These are phyloP conservation scores for Bacterosira constricta DNA, from an alignment of 108 stramenopile species.

Conservation along the genomic window DNA sequence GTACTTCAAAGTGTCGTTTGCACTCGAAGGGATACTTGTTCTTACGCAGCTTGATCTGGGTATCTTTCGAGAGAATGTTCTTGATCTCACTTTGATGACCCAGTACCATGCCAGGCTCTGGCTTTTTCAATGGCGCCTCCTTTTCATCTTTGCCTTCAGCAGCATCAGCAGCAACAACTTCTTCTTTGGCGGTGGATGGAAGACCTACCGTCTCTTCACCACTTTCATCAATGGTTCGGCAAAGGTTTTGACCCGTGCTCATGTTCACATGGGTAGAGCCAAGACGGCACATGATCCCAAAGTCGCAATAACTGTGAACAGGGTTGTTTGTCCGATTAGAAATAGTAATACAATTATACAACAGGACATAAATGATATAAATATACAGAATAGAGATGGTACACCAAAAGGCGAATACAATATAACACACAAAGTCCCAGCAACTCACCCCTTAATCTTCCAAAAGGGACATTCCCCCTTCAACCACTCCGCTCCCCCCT, in stretches of 20 bases:
- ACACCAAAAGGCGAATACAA: not conserved
- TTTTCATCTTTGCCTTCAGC: not conserved
- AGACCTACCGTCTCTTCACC: conserved; percentile 30
- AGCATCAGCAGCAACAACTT: not conserved
- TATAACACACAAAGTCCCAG: conserved; percentile 48
- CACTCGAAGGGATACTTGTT: conserved; percentile 82
- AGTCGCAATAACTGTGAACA: conserved; percentile 58
- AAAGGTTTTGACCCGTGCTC: conserved; percentile 73
- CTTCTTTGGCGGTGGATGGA: not conserved
- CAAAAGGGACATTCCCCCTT: conserved; percentile 36
- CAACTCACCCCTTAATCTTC: conserved; percentile 47
- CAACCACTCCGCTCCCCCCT: conserved; percentile 48
- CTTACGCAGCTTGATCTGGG: conserved; percentile 67
- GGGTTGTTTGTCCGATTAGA: not conserved
- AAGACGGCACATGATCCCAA: conserved; percentile 77
- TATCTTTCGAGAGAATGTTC: conserved; percentile 65
- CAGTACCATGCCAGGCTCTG: not conserved
- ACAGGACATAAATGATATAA: not conserved
- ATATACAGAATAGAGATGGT: not conserved
- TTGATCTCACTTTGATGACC: conserved; percentile 35
- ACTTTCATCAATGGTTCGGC: conserved; percentile 10
- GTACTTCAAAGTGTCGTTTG: conserved; percentile 60
- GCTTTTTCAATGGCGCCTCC: conserved; percentile 3
- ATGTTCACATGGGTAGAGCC: conserved; percentile 73
- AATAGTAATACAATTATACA: not conserved